Evolutionary conservation across 116 monocot genomes (phyloP).

Genomic region (Iris pallida): DNA sequence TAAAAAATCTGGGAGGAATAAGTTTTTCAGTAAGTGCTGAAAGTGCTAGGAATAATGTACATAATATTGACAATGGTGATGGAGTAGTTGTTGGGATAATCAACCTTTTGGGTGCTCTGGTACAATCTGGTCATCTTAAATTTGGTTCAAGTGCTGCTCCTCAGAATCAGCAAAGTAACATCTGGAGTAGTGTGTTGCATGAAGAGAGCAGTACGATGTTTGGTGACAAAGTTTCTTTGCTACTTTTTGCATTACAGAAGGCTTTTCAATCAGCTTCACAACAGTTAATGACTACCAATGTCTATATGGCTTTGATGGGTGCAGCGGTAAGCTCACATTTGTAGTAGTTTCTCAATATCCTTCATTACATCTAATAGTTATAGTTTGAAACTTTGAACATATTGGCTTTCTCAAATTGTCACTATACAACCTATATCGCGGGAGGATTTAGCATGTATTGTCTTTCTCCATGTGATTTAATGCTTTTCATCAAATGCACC

Average conservation of each 20-base stretch:
- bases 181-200: constrained; percentile 25
- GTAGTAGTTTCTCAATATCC: background rate
- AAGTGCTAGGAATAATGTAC: constrained; percentile 77
- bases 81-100: constrained; percentile 88
- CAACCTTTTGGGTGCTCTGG: constrained; percentile 78
- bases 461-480: too few species aligned
- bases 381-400: too few species aligned
- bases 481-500: too few species aligned
- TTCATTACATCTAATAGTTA: background rate
- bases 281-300: constrained; percentile 83
- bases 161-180: constrained; percentile 22
- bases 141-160: constrained; percentile 38
- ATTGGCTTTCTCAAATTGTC: too few species aligned
- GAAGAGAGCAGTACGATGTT: constrained; percentile 77
- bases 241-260: constrained; percentile 86
- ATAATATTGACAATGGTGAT: constrained; percentile 87
- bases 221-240: constrained; percentile 67
- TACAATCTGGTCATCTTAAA: constrained; percentile 71
- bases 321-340: constrained; percentile 57
- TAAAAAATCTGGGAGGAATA: constrained; percentile 68
- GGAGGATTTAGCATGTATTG: too few species aligned
- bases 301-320: constrained; percentile 70
- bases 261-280: constrained; percentile 79
- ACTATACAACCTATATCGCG: too few species aligned
- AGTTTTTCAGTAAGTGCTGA: constrained; percentile 76